phyloP scores from a whole-genome alignment of 805 yeast genomes.

The Spathaspora sp. region DNA sequence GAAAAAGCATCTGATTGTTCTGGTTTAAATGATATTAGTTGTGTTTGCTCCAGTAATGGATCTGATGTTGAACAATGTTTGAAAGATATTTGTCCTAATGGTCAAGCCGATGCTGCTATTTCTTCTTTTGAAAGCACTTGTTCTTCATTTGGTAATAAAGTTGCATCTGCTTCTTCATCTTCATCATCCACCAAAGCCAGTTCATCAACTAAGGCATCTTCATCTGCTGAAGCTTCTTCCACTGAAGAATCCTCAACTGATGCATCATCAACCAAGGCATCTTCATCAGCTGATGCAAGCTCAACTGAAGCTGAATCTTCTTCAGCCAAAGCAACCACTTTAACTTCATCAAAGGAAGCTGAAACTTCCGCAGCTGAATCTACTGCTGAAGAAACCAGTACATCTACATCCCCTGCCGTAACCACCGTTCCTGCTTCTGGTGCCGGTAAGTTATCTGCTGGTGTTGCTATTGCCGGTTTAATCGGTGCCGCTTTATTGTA shows the following conservation, averaged over 20 bases:
- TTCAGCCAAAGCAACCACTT: conserved; percentile 11
- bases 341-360: conserved; percentile 10
- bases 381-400: conserved; percentile 12
- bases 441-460: conserved; percentile 13
- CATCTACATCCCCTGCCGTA: conserved; percentile 25
- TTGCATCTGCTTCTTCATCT: conserved; percentile 19
- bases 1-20: conserved; percentile 53
- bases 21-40: conserved; percentile 58
- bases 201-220: conserved; percentile 24
- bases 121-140: conserved; percentile 55
- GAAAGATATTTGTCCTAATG: conserved; percentile 64
- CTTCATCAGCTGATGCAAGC: conserved; percentile 7
- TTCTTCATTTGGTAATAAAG: conserved; percentile 33
- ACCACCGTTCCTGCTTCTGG: conserved; percentile 24
- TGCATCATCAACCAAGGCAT: conserved; percentile 3
- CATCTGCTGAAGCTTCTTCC: conserved; percentile 16
- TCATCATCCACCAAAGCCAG: conserved; percentile 20
- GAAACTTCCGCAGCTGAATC: conserved; percentile 17
- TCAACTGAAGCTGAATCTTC: conserved; percentile 5
- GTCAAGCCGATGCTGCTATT: conserved; percentile 54
- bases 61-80: conserved; percentile 59
- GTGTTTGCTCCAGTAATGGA: conserved; percentile 63
- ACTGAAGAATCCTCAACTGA: conserved; percentile 8
- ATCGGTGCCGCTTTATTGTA: conserved; percentile 36
- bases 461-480: conserved; percentile 36